Percentiles rank a stretch among this genome's conserved stretches.
Evolutionary conservation across 164 flowering plant species (phyloP).

Genomic region (Dillenia suffruticosa): DNA sequence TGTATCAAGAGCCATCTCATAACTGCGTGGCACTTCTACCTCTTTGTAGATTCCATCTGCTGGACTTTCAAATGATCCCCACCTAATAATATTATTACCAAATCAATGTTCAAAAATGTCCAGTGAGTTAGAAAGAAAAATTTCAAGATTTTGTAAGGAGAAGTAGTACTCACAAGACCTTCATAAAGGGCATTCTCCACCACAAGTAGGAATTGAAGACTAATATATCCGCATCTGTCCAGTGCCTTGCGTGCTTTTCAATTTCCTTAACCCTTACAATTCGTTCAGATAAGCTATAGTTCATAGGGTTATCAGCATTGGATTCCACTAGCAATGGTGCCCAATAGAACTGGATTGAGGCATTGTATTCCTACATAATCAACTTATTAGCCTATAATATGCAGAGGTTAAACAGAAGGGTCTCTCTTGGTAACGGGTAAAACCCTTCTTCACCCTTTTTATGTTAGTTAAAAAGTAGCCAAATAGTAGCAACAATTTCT

Average conservation of each 20-base stretch:
- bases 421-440: too few relatives aligned
- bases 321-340: slow-evolving; percentile 68
- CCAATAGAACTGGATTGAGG: slow-evolving; percentile 9
- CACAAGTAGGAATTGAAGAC: slow-evolving; percentile 59
- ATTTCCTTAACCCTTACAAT: slow-evolving; percentile 41
- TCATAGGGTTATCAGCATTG: slow-evolving; percentile 53
- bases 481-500: too few relatives aligned
- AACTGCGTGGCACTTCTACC: slow-evolving; percentile 40
- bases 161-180: slow-evolving; percentile 35
- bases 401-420: too few relatives aligned
- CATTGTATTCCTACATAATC: slow-evolving; percentile 49
- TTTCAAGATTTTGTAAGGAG: neutral
- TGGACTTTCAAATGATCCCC: slow-evolving; percentile 52
- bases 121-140: neutral
- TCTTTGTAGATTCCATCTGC: slow-evolving; percentile 44
- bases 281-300: slow-evolving; percentile 44
- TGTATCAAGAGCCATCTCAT: slow-evolving; percentile 64
- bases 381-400: too few relatives aligned
- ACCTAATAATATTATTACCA: slow-evolving; percentile 22
- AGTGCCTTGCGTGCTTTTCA: slow-evolving; percentile 56
- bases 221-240: slow-evolving; percentile 52
- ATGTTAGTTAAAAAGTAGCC: too few relatives aligned
- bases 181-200: slow-evolving; percentile 46
- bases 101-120: neutral
- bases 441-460: too few relatives aligned